Evolutionary conservation across 169 alveolate species (phyloP).

Genomic region (Cystoisospora suis): DNA sequence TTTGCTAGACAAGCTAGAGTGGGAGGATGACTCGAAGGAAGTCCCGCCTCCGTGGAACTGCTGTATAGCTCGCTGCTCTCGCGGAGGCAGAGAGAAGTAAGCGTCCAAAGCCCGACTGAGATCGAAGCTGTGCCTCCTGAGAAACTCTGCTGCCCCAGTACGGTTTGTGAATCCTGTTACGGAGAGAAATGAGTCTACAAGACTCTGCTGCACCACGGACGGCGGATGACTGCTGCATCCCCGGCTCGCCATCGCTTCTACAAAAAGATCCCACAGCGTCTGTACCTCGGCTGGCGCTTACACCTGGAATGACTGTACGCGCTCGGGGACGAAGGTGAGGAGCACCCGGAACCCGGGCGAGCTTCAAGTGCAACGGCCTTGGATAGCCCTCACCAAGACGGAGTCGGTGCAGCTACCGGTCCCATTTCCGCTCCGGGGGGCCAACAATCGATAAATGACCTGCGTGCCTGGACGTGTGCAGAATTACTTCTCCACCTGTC

Average conservation of each 20-base stretch:
- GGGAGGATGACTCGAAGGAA: not conserved
- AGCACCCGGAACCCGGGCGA: too few species aligned
- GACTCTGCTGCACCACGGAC: not conserved
- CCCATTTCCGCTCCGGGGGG: too few species aligned
- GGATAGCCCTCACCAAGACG: too few species aligned
- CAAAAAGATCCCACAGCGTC: too few species aligned
- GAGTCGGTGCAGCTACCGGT: too few species aligned
- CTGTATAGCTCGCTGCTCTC: not conserved
- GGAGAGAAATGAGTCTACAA: not conserved
- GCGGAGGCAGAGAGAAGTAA: not conserved
- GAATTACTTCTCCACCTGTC: too few species aligned
- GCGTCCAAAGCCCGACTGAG: constrained; percentile 9
- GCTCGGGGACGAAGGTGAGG: too few species aligned
- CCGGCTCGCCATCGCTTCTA: not conserved
- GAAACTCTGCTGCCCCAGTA: constrained; percentile 12
- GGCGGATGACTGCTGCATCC: not conserved
- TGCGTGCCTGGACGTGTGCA: too few species aligned
- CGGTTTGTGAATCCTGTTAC: constrained; percentile 36
- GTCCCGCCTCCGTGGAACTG: not conserved
- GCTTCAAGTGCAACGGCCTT: too few species aligned
- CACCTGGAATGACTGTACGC: too few species aligned
- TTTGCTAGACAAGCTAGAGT: not conserved
- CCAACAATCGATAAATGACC: too few species aligned
- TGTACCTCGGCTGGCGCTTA: too few species aligned
- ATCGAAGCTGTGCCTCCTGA: constrained; percentile 43